Evolutionary conservation across 768 basidiomycete species (phyloP), one percentile per base, ranked within the genome.

Genomic region (Mycena indigotica): DNA sequence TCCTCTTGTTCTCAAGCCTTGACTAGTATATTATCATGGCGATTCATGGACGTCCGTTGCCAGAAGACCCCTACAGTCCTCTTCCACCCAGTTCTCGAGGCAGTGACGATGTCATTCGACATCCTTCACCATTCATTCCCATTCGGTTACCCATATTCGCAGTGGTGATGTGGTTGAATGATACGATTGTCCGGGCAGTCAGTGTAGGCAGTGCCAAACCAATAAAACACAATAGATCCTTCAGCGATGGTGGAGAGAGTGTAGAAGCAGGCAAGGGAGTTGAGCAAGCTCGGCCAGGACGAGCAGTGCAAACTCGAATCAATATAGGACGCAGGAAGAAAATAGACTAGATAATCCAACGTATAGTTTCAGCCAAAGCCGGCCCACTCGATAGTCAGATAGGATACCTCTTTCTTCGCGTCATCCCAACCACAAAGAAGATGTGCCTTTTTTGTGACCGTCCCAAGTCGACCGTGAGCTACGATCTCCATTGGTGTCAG

Each of bases 391-490:
- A 95, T 82, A 48, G 89, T 89, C 54, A 89, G 79, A 73, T 91
- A 93, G 0, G 86, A 83, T 2, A 85, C 91, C 59, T 79, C 72
- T 39, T 81, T 77, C 65, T 77, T 84, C 50, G 78, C 79, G 30
- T 91, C 87, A 65, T 96, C 86, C 89, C 91, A 97, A 28, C 87
- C 85, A 65, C 94, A 97, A 3, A 98, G 74, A 28, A 98, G 74
- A 70, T 98, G 95, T 0, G 93, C 85, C 73, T 99, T 99, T 73
- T 98, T 98, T 8, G 97, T 98, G 12, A 91, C 97, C 3, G 97
- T 99, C 1, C 96, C 97, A 29, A 99, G 74, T 29, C 97, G 82
- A 17, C 97, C 97, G 69, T 95, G 95, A 0, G 96, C 95, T 23
- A 99, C 91, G 45, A 99, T 84, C 71, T 98, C 94, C 85, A 96